Evolutionary conservation across 2,329 filamentous ascomycete genomes (phyloP).

Genomic region (Dothideomycetidae sp.): DNA sequence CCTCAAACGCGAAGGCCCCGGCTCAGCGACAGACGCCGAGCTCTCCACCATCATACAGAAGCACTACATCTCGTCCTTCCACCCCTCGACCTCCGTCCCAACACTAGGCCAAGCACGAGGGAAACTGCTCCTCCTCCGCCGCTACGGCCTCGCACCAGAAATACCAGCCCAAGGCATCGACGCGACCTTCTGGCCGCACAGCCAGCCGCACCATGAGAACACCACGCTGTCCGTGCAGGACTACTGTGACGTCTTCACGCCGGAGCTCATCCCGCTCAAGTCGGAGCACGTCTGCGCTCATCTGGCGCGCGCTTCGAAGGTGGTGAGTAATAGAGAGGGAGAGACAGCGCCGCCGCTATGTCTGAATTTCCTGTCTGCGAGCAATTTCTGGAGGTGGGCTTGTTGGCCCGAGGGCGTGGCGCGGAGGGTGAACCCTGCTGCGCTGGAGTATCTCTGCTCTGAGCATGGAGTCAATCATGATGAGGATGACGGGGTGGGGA

Average conservation of each 20-base stretch:
- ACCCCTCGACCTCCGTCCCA: conserved; percentile 61
- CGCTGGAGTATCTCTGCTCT: conserved; percentile 43
- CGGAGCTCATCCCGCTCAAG: conserved; percentile 65
- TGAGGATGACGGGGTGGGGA: conserved; percentile 34
- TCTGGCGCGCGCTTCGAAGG: conserved; percentile 50
- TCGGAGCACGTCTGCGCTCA: conserved; percentile 59
- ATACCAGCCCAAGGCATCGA: conserved; percentile 42
- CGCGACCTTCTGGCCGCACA: conserved; percentile 65
- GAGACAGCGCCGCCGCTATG: conserved; percentile 51
- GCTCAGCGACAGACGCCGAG: conserved; percentile 63
- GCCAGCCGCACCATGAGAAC: conserved; percentile 61
- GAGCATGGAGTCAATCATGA: conserved; percentile 33
- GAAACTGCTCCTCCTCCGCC: conserved; percentile 69
- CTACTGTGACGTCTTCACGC: conserved; percentile 76
- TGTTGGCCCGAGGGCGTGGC: conserved; percentile 95
- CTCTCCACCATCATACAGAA: conserved; percentile 58
- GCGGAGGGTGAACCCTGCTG: conserved; percentile 68
- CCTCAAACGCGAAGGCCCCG: conserved; percentile 81
- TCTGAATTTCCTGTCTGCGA: conserved; percentile 80
- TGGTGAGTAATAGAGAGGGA: conserved; percentile 23
- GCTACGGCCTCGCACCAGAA: conserved; percentile 53
- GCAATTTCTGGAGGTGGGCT: conserved; percentile 82
- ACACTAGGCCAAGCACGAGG: conserved; percentile 65
- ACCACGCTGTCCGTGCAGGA: conserved; percentile 79
- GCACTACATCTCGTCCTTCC: conserved; percentile 65